phyloP scores from a whole-genome alignment of 495 filamentous ascomycete genomes.

The Penicillium samsonianum region DNA sequence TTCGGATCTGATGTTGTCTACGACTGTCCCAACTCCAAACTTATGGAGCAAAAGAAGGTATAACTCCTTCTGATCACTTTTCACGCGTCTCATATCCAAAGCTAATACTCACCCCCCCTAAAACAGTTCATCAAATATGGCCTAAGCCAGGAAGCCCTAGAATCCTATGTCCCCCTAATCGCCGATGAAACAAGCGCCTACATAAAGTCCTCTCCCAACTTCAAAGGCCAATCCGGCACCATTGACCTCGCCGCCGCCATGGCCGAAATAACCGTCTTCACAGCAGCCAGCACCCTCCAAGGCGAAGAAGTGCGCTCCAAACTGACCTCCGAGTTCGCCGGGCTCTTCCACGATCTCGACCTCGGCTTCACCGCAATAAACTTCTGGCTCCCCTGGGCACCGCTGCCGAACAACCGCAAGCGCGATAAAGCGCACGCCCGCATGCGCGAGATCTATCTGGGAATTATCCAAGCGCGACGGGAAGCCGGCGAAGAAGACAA shows the following conservation, averaged over 20 bases:
- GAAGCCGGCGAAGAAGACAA: constrained; percentile 36
- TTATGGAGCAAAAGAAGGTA: constrained; percentile 81
- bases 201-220: constrained; percentile 62
- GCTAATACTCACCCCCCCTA: neutral
- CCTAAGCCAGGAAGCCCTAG: constrained; percentile 73
- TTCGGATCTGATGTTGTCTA: constrained; percentile 87
- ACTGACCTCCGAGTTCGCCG: constrained; percentile 65
- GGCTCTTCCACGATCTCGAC: constrained; percentile 80
- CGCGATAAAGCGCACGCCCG: constrained; percentile 74
- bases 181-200: constrained; percentile 71
- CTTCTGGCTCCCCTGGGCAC: constrained; percentile 83
- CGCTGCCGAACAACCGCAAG: constrained; percentile 79
- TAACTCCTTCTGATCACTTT: neutral
- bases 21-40: constrained; percentile 82
- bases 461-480: constrained; percentile 70
- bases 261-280: constrained; percentile 85
- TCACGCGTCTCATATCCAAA: neutral
- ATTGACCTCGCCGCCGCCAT: constrained; percentile 68
- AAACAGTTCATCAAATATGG: constrained; percentile 81
- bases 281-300: constrained; percentile 76
- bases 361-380: constrained; percentile 83
- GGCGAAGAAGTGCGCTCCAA: constrained; percentile 76
- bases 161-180: constrained; percentile 76
- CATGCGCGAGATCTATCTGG: constrained; percentile 75
- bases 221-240: constrained; percentile 66